Evolutionary conservation across 1,139 yeast genomes (phyloP), one percentile per base, ranked within the genome.

Genomic region (Entelexis paramagnoliae): DNA sequence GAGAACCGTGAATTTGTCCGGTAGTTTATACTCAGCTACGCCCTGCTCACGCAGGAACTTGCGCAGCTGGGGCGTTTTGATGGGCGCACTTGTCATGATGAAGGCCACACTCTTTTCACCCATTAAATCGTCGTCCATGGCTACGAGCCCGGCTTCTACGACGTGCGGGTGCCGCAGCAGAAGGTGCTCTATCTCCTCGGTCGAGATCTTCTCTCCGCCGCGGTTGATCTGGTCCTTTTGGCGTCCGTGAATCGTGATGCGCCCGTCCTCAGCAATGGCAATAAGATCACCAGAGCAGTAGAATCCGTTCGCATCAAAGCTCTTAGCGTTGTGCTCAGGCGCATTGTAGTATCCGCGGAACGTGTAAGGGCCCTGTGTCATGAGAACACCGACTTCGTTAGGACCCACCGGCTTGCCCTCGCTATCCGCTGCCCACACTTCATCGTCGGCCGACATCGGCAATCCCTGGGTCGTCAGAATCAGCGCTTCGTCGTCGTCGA

Each of bases 151-250:
- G 4, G 55, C 56, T 24, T 54, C 56, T 2, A 52, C 36, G 1
- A 54, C 51, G 8, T 46, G 48, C 1, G 55, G 51, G 40, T 54
- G 55, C 11, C 56, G 47, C 30, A 54, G 17, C n/a, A 54, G 42
- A 28, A 54, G 30, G 41, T 54, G 49, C 40, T 54, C 56, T 8
- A 54, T 49, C 38, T 54, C 56, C 28, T 54, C 56, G 10, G 50
- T 36, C 9, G 51, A 28, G 29, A 54, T 38, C 22, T 54, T 54
- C 43, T 54, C 56, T 1, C 56, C 56, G 2, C 56, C 56, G 13
- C 56, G 55, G 46, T 54, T 54, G 35, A 54, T 54, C 20, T 54
- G 56, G 34, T 54, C 56, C 51, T 54, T 54, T 39, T 52, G 48
- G n/a, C 56, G 48, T 3, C 56, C 56, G 33, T 54, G 56, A 3